These are phyloP conservation scores for Tephrocybe sp. DNA, from an alignment of 768 basidiomycete species.

Conservation along the genomic window DNA sequence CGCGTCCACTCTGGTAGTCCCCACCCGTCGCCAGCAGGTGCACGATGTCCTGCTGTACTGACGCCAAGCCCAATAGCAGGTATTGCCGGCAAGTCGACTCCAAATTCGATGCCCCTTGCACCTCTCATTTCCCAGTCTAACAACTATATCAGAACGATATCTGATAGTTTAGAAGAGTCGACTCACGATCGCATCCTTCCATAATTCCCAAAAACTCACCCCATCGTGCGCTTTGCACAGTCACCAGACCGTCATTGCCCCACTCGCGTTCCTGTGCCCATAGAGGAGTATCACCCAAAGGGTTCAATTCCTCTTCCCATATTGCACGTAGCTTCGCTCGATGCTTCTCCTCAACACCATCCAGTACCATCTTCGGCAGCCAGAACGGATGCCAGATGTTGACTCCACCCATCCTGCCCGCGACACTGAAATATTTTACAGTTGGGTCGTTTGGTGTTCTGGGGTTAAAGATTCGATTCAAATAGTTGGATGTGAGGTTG, in stretches of 20 bases:
- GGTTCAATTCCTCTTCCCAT: constrained; percentile 29
- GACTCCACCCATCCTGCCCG: constrained; percentile 67
- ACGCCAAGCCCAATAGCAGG: constrained; percentile 41
- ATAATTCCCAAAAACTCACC: constrained; percentile 92
- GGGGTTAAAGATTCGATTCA: constrained; percentile 82
- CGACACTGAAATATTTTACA: constrained; percentile 92
- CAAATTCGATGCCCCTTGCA: constrained; percentile 73
- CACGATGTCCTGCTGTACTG: constrained; percentile 11
- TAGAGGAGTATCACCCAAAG: constrained; percentile 27
- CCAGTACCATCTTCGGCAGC: constrained; percentile 93
- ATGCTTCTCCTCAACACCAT: constrained; percentile 72
- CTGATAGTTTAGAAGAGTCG: background rate
- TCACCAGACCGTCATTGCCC: constrained; percentile 93
- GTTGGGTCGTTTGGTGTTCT: constrained; percentile 72
- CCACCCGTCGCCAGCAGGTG: constrained; percentile 36
- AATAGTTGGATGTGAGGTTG: constrained; percentile 84
- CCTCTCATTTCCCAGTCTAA: constrained; percentile 92
- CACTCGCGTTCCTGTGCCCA: constrained; percentile 57
- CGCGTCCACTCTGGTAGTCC: constrained; percentile 62
- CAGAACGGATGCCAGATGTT: constrained; percentile 93
- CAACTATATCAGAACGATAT: background rate
- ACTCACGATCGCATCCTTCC: constrained; percentile 80
- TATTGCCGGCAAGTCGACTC: constrained; percentile 55
- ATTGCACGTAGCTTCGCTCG: constrained; percentile 40
- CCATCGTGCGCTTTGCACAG: constrained; percentile 92